A percentile compares a stretch with the other conserved stretches of the same genome.
These are phyloP conservation scores for Ogataea wickerhamii DNA, from an alignment of 805 yeast genomes.

Conservation along the genomic window DNA sequence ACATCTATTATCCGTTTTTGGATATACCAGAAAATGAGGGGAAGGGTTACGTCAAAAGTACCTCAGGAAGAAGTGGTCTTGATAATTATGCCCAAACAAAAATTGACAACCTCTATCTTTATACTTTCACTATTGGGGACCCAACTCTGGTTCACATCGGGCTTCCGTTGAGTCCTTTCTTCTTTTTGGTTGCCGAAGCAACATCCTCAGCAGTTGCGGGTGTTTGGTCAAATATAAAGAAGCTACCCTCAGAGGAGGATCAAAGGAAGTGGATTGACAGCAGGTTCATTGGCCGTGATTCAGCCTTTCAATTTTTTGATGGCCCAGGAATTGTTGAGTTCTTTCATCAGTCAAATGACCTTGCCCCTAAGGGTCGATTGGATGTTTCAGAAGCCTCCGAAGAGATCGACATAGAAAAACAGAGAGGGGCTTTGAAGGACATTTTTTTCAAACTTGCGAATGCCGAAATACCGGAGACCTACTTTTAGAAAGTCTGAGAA, in stretches of 20 bases:
- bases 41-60: conserved; percentile 16
- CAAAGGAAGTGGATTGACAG: conserved; percentile 17
- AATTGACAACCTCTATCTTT: conserved; percentile 23
- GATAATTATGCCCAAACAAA: conserved; percentile 14
- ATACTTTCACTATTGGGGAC: conserved; percentile 38
- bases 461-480: conserved; percentile 2
- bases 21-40: conserved; percentile 24
- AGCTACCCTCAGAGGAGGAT: conserved; percentile 35
- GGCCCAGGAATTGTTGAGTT: conserved; percentile 10
- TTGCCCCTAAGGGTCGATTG: conserved; percentile 11
- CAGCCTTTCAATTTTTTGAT: conserved; percentile 15
- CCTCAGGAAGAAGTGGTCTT: conserved; percentile 34
- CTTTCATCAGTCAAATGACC: conserved; percentile 7
- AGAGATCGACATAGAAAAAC: conserved; percentile 2
- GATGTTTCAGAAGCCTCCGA: conserved; percentile 3
- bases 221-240: conserved; percentile 44
- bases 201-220: conserved; percentile 53
- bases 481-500: not conserved
- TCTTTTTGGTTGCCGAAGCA: conserved; percentile 48
- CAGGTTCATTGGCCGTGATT: conserved; percentile 10
- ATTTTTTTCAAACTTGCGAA: conserved; percentile 4
- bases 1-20: conserved; percentile 41
- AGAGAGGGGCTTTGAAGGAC: conserved; percentile 1
- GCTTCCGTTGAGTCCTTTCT: conserved; percentile 38
- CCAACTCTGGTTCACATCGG: conserved; percentile 42